Conservation (phyloP, 2,329 filamentous ascomycete genomes). For the Scortechinia acanthostroma region DNA sequence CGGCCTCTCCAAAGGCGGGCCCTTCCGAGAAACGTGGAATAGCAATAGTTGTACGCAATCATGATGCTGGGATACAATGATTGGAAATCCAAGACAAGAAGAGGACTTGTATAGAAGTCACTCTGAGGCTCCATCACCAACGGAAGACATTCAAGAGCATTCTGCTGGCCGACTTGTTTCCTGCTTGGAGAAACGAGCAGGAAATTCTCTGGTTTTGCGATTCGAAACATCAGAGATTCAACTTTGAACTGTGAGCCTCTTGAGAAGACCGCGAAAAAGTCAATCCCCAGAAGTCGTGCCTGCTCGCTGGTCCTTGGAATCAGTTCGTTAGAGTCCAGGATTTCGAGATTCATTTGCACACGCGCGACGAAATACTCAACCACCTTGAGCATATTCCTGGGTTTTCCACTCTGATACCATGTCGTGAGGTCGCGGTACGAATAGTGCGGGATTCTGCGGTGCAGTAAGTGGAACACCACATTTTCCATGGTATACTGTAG, state of each 20-base stretch:
- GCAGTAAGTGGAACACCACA: slow-evolving; percentile 83
- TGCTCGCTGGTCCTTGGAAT: slow-evolving; percentile 88
- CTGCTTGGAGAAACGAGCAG: slow-evolving; percentile 81
- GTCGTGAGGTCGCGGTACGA: slow-evolving; percentile 69
- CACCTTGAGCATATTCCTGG: slow-evolving; percentile 66
- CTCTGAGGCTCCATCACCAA: slow-evolving; percentile 97
- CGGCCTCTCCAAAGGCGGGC: slow-evolving; percentile 80
- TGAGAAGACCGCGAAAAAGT: slow-evolving; percentile 94
- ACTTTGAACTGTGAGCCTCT: slow-evolving; percentile 97
- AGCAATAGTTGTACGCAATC: slow-evolving; percentile 99
- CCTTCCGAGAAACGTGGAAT: slow-evolving; percentile 88
- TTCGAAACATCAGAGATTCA: slow-evolving; percentile 96
- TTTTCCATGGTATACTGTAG: slow-evolving; percentile 96
- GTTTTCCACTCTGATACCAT: slow-evolving; percentile 71
- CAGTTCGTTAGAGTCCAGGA: slow-evolving; percentile 83
- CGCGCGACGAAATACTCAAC: slow-evolving; percentile 72
- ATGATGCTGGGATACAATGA: slow-evolving; percentile 94
- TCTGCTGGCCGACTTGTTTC: slow-evolving; percentile 88
- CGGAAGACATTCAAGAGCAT: slow-evolving; percentile 86
- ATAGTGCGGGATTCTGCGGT: slow-evolving; percentile 83
- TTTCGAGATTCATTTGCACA: slow-evolving; percentile 78
- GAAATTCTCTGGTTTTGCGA: slow-evolving; percentile 94
- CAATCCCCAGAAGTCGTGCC: slow-evolving; percentile 82
- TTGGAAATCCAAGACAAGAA: slow-evolving; percentile 91
- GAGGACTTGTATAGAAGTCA: slow-evolving; percentile 81